Evolutionary conservation across 2,329 filamentous ascomycete genomes (phyloP), one percentile per base, ranked within the genome.

Genomic region (Arthrocladium fulminans): DNA sequence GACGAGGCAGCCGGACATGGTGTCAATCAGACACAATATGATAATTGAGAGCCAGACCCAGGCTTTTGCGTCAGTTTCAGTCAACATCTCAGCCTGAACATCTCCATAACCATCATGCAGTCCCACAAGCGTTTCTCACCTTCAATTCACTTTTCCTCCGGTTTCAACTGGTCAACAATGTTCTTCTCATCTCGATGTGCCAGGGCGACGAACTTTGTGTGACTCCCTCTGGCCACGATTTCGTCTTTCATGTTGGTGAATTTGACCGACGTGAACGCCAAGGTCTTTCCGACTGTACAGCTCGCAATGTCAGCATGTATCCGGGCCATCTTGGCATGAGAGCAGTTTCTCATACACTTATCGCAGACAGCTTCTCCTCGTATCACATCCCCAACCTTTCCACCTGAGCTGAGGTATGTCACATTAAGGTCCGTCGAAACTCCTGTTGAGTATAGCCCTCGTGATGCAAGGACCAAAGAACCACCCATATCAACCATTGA

Each of bases 361-460:
- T 84, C 80, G 57, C 80, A 83, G 2, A 67, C 75, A 23, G 76
- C 80, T 59, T 84, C 79, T 64, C 75, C 78, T 43, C 73, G 64
- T 47, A 81, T 72, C 40, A 69, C 67, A 54, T 83, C 79, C 3
- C 80, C 80, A 3, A 82, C 67, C 56, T 76, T 80, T 5, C 80
- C 80, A 6, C 81, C 80, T 2, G 78, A 77, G 45, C 70, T 76
- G 12, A 84, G 65, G 57, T 83, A 84, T 1, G 80, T 83, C 3
- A 84, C 75, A 54, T 75, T 83, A 8, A 84, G 62, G 62, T 84
- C 80, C 2, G 80, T 84, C 1, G 78, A 81, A 2, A 84, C 80
- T 6, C 80, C 80, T 0, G 80, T 84, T 17, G 79, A 73, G 59
- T 77, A 83, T 1, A 84, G 69, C 0, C 81, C 80, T 27, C 75